Base-by-base conservation (phyloP, 2,329 filamentous ascomycete genomes). In the Hymenoscyphus linearis region DNA sequence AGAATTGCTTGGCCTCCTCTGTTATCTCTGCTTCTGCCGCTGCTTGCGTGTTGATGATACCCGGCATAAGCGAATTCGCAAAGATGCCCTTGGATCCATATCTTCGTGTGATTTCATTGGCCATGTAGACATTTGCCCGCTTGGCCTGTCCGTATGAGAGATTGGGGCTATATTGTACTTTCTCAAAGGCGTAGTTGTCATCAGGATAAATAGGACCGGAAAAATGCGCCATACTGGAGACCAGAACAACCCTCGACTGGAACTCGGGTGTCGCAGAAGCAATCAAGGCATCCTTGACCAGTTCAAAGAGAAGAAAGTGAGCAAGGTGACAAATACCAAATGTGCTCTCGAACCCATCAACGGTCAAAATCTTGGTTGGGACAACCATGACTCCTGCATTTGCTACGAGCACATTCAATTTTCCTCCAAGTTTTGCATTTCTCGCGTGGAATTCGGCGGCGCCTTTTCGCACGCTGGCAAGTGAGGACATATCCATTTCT, bases 271-370 rank as follows among this genome's bases (percentile, higher is more conserved):
- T 77, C 1, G 74, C 66, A 4, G 74, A 74, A 0, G 73, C 65
- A 0, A 82, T 68, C 6, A 84, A 68, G 0, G 74, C 67, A 0
- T 74, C 69, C 44, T 50, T 50, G 16, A 85, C 73, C 2, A 82
- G 75, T 31, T 80, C 70, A 66, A 82, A 80, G 14, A 84, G 75
- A 0, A 83, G 75, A 70, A 84, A 84, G 63, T 83, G 79, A 18
- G 72, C 75, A 4, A 85, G 73, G 66, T 84, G 78, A 67, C 84
- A 83, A 16, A 75, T 78, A 55, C 76, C 80, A 62, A 84, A 79
- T 60, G 84, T 80, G 0, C 69, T 69, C 64, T 85, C 81, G 67
- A 77, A 78, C 27, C 79, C 78, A 62, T 82, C 79, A 25, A 65
- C 65, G 1, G 78, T 82, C 26, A 63, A 56, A 18, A 75, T 63